Evolutionary conservation across 352 stramenopile genomes (phyloP).

Genomic region (Blastocystis sp.): DNA sequence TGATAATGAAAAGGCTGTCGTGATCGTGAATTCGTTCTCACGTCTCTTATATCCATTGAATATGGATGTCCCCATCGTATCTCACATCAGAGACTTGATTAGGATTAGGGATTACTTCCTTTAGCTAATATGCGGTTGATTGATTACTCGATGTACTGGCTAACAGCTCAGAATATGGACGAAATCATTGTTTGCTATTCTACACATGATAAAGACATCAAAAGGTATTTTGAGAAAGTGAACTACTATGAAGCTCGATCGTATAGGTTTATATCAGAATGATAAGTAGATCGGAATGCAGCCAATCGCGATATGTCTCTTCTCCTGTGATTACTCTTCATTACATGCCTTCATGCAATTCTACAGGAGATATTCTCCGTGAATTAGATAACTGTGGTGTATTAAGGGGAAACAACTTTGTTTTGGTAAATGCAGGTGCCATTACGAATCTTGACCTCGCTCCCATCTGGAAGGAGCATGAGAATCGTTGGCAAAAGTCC

Average conservation of each 20-base stretch:
- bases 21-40: slow-evolving; percentile 28
- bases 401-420: background rate
- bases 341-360: background rate
- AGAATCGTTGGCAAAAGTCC: background rate
- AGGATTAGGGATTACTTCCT: slow-evolving; percentile 48
- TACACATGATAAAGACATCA: background rate
- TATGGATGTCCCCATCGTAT: slow-evolving; percentile 19
- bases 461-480: background rate
- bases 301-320: background rate
- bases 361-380: slow-evolving; percentile 36
- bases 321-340: background rate
- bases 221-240: slow-evolving; percentile 1
- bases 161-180: slow-evolving; percentile 29
- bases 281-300: background rate
- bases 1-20: background rate
- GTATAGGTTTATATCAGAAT: background rate
- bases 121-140: slow-evolving; percentile 36
- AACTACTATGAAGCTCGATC: background rate
- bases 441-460: slow-evolving; percentile 38
- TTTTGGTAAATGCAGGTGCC: slow-evolving; percentile 29
- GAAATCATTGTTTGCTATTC: slow-evolving; percentile 43
- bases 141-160: slow-evolving; percentile 54
- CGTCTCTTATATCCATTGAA: slow-evolving; percentile 11
- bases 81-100: background rate
- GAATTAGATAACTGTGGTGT: slow-evolving; percentile 1